These are phyloP conservation scores for Tylopilus rubrobrunneus DNA, from an alignment of 768 basidiomycete species.

Conservation along the genomic window DNA sequence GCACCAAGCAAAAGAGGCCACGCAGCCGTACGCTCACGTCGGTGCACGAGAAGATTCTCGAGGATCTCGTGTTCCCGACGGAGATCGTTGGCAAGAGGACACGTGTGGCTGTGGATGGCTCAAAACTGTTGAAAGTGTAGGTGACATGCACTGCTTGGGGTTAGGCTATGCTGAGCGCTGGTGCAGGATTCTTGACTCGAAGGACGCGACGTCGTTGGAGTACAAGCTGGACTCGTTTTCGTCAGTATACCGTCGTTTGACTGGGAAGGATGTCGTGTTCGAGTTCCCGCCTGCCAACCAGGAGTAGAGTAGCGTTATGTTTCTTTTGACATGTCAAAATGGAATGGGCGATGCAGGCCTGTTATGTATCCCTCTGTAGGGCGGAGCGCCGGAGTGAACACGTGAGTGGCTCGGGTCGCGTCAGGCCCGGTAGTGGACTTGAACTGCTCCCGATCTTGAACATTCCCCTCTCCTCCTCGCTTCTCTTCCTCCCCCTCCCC, in stretches of 20 bases:
- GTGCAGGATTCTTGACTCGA: constrained; percentile 89
- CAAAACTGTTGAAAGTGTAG: constrained; percentile 96
- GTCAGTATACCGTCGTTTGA: constrained; percentile 91
- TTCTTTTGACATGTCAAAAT: constrained; percentile 26
- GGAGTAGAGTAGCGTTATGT: constrained; percentile 42
- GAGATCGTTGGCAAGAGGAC: constrained; percentile 99
- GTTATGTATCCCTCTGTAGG: constrained; percentile 27
- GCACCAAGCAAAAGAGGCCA: constrained; percentile 96
- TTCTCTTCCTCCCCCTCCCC: constrained; percentile 36
- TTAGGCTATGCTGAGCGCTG: constrained; percentile 14
- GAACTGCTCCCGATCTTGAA: constrained; percentile 26
- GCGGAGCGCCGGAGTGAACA: constrained; percentile 20
- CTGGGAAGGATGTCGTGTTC: constrained; percentile 95
- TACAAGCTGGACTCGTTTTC: constrained; percentile 99
- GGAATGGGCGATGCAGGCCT: constrained; percentile 30
- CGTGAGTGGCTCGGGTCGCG: constrained; percentile 32
- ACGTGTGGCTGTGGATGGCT: constrained; percentile 88
- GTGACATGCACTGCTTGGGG: constrained; percentile 34
- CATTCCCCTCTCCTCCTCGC: constrained; percentile 21
- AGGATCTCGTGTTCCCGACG: constrained; percentile 98
- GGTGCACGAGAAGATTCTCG: constrained; percentile 97
- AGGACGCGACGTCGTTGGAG: constrained; percentile 96
- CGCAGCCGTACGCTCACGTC: constrained; percentile 94
- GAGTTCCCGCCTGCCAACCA: constrained; percentile 81
- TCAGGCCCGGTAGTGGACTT: constrained; percentile 10